Evolutionary conservation across 192 early-diverging fungal genomes (phyloP), one percentile per base, ranked within the genome.

Genomic region (Ambispora gerdemannii): DNA sequence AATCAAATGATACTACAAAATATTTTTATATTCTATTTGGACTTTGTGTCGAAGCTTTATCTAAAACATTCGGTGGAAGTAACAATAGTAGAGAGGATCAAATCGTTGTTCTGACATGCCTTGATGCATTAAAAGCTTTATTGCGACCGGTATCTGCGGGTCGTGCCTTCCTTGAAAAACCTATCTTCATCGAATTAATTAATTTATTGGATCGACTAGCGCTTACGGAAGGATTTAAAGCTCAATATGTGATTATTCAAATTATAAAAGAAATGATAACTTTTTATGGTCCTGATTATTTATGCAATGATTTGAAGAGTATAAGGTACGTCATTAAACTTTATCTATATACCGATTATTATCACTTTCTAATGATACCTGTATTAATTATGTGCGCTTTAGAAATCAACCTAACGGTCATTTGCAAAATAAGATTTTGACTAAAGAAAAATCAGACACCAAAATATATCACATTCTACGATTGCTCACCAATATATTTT

Each of bases 21-120:
- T 53, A 82, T 27, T 84, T 89, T 51, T 86, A 81, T 70, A 85
- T 91, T 15, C 71, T 93, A 25, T 83, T 88, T 75, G 91, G 91
- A 22, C 76, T 92, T 28, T 91, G 89, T 64, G 74, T 90, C 6
- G 88, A 91, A 65, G 80, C 80, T 20, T 53, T 82, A 50, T 81
- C 80, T 4, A 71, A 79, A 49, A 79, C 77, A 32, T 79, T 75
- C 7, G 75, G 73, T 32, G 66, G 73, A 13, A 62, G 76, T 17
- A 69, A 60, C 1, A 70, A 66, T 22, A 68, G 67, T 1, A 67
- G 71, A 0, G 77, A 81, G 19, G 75, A 74, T 6, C 72, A 81
- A 20, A 74, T 50, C 17, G 74, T 76, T 10, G 74, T 85, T 25
- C 65, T 72, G 4, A 80, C 81, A 25, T 89, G 84, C 62, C 71